A percentile compares a stretch with the other conserved stretches of the same genome.
Evolutionary conservation across 352 stramenopile species (phyloP).

Genomic region (Phytophthora quininea): DNA sequence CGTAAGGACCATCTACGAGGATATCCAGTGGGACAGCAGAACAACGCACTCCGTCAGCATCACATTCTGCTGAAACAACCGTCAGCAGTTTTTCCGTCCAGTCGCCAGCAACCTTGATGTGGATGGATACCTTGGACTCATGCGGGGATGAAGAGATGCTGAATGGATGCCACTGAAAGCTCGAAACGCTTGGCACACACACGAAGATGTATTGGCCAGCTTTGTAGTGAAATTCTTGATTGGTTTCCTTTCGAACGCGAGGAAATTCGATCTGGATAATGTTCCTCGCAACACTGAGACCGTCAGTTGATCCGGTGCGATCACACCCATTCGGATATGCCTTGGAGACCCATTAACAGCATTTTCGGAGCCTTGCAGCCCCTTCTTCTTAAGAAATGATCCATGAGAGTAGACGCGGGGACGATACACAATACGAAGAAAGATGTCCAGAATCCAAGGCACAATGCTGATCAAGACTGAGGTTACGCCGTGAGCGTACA

Average conservation of each 20-base stretch:
- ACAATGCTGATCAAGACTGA: conserved; percentile 40
- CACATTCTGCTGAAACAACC: conserved; percentile 1
- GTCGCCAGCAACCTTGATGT: conserved; percentile 58
- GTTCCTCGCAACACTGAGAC: conserved; percentile 18
- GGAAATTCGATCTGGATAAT: conserved; percentile 50
- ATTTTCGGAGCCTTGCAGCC: conserved; percentile 10
- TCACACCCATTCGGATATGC: conserved; percentile 23
- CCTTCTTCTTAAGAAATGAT: conserved; percentile 21
- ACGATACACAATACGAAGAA: conserved; percentile 43
- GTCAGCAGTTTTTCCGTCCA: conserved; percentile 53
- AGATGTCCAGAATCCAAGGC: conserved; percentile 39
- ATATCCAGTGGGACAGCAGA: conserved; percentile 18
- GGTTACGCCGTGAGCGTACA: conserved; percentile 42
- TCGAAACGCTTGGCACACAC: conserved; percentile 60
- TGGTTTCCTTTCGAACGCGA: conserved; percentile 39
- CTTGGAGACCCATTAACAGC: not conserved
- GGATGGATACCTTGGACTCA: conserved; percentile 57
- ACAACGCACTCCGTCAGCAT: not conserved
- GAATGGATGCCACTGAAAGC: conserved; percentile 84
- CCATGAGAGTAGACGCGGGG: conserved; percentile 25
- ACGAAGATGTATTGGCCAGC: conserved; percentile 25
- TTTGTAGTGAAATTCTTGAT: conserved; percentile 35
- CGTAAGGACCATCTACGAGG: conserved; percentile 54
- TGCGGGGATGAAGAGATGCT: conserved; percentile 71
- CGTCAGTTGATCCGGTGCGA: conserved; percentile 25